Conservation (phyloP, 345 rosid genomes). For the Eucalyptus tenuipes region DNA sequence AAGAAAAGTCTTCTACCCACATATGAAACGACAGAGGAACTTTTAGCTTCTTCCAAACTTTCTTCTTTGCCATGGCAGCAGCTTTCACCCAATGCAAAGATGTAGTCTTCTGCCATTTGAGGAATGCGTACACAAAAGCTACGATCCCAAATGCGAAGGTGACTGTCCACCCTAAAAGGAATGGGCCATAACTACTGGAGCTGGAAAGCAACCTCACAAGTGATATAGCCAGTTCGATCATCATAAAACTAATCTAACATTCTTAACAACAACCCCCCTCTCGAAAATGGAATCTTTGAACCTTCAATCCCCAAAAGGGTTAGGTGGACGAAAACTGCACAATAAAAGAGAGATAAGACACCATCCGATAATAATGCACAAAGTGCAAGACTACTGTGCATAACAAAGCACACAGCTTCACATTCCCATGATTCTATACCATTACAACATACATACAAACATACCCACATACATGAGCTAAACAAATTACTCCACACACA, state of each 20-base stretch:
- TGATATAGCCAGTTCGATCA: constrained; percentile 34
- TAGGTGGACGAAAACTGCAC: not conserved
- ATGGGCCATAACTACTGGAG: constrained; percentile 20
- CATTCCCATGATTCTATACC: not conserved
- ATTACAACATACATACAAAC: not conserved
- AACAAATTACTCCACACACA: not conserved
- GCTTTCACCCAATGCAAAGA: constrained; percentile 52
- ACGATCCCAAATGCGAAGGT: constrained; percentile 27
- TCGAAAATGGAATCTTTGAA: not conserved
- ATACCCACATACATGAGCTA: not conserved
- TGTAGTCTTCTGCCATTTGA: constrained; percentile 47
- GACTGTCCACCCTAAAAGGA: constrained; percentile 32
- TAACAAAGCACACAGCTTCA: not conserved
- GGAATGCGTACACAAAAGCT: constrained; percentile 26
- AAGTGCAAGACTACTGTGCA: not conserved
- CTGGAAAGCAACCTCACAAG: constrained; percentile 16
- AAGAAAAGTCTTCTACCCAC: constrained; percentile 46
- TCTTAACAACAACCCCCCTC: not conserved
- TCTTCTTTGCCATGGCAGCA: constrained; percentile 47
- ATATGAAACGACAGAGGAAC: constrained; percentile 49
- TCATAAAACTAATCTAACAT: constrained; percentile 7
- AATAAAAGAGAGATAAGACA: not conserved
- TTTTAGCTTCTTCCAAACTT: constrained; percentile 40
- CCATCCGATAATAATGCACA: not conserved
- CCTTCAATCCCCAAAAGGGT: not conserved